Base-by-base conservation (phyloP, 805 yeast species). In the Metschnikowia matae region DNA sequence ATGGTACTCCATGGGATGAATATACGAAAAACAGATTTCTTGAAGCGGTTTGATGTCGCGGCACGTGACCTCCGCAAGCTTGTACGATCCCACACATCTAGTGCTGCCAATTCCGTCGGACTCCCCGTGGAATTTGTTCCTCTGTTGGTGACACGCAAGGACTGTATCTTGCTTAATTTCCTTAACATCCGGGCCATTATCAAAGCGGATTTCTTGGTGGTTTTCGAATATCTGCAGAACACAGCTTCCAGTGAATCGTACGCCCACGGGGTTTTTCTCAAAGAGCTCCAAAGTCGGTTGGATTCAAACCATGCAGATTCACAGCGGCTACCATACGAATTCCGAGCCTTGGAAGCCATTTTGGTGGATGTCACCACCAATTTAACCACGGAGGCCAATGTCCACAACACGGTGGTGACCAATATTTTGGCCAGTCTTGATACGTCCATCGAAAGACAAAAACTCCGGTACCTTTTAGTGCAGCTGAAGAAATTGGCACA, bases 321-420 rank as follows among this genome's bases (percentile, higher is more conserved):
- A 2, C 35, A 48, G 7, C 40, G 48, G 8, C 70, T 89, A 17
- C 92, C 96, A 0, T 94, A 90, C 66, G 99, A 94, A 62, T 84
- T 91, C 62, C 73, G 96, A 44, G 99, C 97, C 0, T 64, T 94
- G 37, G 99, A 94, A 62, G 83, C 95, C 0, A 86, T 94, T 7
- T 78, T 94, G 54, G 82, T 89, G 31, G 84, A 87, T 47, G 96
- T 89, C 2, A 78, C 89, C 36, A 77, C 87, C 1, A 87, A 89
- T 53, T 70, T 94, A 44, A 84, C 85, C 43, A 84, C 91, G 1
- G 99, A 94, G 63, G 83, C 91, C 87, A 85, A 85, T 58, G 89
- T 88, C 5, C 94, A 89, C 57, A 79, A 83, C 6, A 85, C 87
- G 0, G 85, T 87, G 6, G 82, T 92, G 13, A 80, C 80, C 42